A percentile compares a stretch with the other conserved stretches of the same genome.
Evolutionary conservation across 2,329 filamentous ascomycete genomes (phyloP).

Genomic region (Fusarium nygamai): DNA sequence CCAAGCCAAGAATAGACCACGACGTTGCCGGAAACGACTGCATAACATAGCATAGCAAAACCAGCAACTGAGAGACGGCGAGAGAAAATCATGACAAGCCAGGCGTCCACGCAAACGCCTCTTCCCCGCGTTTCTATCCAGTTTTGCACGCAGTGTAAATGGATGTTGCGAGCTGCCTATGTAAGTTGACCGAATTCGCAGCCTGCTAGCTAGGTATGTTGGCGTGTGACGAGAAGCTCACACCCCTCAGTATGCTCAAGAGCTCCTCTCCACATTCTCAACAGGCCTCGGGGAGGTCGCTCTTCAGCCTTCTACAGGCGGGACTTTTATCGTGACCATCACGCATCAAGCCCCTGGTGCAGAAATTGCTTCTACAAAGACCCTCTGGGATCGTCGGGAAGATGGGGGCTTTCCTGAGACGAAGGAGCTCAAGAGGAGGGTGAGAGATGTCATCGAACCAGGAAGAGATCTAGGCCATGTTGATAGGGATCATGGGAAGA

Average conservation of each 20-base stretch:
- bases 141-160: conserved; percentile 94
- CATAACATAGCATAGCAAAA: background rate
- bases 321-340: conserved; percentile 81
- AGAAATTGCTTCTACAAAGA: conserved; percentile 49
- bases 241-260: conserved; percentile 80
- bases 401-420: conserved; percentile 95
- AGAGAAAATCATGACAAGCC: conserved; percentile 14
- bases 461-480: conserved; percentile 83
- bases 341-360: conserved; percentile 46
- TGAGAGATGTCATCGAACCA: conserved; percentile 86
- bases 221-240: background rate
- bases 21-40: conserved; percentile 19
- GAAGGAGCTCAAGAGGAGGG: conserved; percentile 86
- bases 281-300: conserved; percentile 87
- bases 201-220: background rate
- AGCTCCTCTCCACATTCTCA: conserved; percentile 92
- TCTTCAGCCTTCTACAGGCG: conserved; percentile 85
- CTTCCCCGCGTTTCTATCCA: conserved; percentile 83
- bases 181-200: conserved; percentile 60
- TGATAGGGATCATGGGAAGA: conserved; percentile 61
- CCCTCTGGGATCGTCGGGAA: conserved; percentile 87
- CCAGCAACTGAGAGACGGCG: background rate
- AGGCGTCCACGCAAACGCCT: conserved; percentile 20
- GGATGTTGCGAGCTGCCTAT: conserved; percentile 88
- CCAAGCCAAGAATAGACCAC: conserved; percentile 13